Percentiles rank a stretch among this genome's conserved stretches.
These are phyloP conservation scores for Irpex lacteus DNA, from an alignment of 1,284 basidiomycete genomes.

Conservation along the genomic window DNA sequence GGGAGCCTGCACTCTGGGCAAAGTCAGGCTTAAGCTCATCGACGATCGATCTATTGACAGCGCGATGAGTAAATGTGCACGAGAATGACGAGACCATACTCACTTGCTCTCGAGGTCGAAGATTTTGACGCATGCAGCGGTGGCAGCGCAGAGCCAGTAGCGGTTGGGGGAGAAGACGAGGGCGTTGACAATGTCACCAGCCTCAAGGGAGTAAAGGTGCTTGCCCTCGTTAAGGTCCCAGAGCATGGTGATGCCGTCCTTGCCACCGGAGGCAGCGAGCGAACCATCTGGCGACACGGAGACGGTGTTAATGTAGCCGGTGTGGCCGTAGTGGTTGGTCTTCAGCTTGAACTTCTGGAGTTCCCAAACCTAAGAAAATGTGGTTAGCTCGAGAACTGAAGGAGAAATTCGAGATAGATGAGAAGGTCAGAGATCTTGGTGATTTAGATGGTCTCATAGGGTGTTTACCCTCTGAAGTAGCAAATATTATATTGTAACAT, in stretches of 20 bases:
- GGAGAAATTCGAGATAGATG: background rate
- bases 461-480: constrained; percentile 76
- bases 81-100: constrained; percentile 31
- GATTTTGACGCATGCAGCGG: constrained; percentile 97
- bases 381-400: background rate
- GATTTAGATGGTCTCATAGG: constrained; percentile 70
- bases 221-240: constrained; percentile 99
- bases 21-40: constrained; percentile 98
- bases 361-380: constrained; percentile 87
- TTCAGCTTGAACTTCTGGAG: constrained; percentile 99
- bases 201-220: constrained; percentile 99
- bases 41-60: constrained; percentile 82
- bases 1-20: constrained; percentile 74
- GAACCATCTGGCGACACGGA: constrained; percentile 99
- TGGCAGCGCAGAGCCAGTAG: constrained; percentile 99
- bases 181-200: constrained; percentile 97
- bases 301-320: constrained; percentile 98
- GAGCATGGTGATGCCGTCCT: constrained; percentile 99
- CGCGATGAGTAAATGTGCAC: constrained; percentile 9
- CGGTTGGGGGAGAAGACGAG: constrained; percentile 99
- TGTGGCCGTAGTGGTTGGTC: constrained; percentile 99
- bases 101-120: constrained; percentile 98
- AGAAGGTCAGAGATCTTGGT: constrained; percentile 73
- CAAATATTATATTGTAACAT: constrained; percentile 64
- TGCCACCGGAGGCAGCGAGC: constrained; percentile 97